Conservation (phyloP, 2,329 filamentous ascomycete species). For the Sporothrix brasiliensis region DNA sequence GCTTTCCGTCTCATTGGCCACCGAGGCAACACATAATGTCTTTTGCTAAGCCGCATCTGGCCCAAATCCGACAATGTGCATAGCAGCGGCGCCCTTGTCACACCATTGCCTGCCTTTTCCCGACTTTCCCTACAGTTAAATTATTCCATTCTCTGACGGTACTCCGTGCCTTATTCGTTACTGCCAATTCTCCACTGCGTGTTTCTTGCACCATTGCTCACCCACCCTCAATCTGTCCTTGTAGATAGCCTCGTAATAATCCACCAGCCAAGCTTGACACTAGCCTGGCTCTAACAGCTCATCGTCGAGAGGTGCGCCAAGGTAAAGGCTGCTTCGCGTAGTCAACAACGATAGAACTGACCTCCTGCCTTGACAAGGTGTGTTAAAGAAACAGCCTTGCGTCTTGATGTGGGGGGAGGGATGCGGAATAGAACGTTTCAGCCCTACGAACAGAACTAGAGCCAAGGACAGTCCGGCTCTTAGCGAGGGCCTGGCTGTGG, state of each 20-base stretch:
- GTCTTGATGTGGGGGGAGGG: background rate
- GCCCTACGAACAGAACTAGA: conserved; percentile 29
- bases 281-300: background rate
- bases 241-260: background rate
- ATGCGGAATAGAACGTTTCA: conserved; percentile 27
- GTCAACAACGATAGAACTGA: background rate
- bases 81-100: conserved; percentile 24
- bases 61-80: conserved; percentile 30
- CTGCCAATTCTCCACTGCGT: background rate
- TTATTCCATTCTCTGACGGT: background rate
- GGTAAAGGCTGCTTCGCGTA: background rate
- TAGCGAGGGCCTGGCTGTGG: conserved; percentile 1
- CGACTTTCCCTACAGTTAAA: background rate
- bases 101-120: background rate
- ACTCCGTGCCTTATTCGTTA: background rate
- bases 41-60: conserved; percentile 24
- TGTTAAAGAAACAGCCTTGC: background rate
- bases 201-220: background rate
- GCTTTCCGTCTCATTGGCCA: background rate
- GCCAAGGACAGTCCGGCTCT: background rate
- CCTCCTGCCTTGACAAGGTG: background rate
- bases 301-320: background rate
- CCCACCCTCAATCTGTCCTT: background rate
- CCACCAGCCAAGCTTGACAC: conserved; percentile 3
- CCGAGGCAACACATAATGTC: background rate